Percentiles rank a stretch among this genome's conserved stretches.
Evolutionary conservation across 208 protist species (phyloP).

Genomic region (Crithidia fasciculata): DNA sequence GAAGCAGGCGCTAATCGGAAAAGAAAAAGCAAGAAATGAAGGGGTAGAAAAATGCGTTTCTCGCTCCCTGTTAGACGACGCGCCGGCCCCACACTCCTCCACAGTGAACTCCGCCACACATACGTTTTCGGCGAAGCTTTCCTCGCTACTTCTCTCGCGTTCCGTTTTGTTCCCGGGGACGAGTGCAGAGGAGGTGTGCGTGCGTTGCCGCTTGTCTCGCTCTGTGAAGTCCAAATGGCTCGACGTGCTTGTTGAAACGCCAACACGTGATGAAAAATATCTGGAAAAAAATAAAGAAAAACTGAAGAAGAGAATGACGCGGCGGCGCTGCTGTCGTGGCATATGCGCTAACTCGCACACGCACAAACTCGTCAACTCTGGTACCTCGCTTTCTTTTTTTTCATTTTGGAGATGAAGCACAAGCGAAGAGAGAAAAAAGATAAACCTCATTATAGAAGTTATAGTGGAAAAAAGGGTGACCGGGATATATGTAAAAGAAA

Average conservation of each 20-base stretch:
- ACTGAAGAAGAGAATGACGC: background rate
- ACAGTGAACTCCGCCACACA: background rate
- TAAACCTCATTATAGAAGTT: background rate
- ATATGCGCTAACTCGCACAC: conserved; percentile 10
- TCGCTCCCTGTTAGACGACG: background rate
- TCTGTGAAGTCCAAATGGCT: background rate
- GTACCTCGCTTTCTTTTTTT: background rate
- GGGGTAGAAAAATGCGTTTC: background rate
- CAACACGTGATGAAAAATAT: background rate
- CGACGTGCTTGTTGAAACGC: too few species aligned
- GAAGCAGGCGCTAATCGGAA: background rate
- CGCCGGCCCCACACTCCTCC: background rate
- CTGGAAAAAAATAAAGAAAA: background rate
- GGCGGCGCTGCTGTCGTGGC: conserved; percentile 1
- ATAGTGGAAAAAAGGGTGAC: conserved; percentile 8
- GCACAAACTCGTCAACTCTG: background rate
- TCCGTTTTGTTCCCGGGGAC: too few species aligned
- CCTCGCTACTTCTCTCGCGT: too few species aligned
- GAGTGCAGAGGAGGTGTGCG: too few species aligned
- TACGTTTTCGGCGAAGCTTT: background rate
- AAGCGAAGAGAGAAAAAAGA: background rate
- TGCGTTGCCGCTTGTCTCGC: too few species aligned
- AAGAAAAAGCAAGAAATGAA: conserved; percentile 6
- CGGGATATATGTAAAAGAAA: background rate
- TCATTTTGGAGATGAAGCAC: background rate